Percentiles rank a stretch among this genome's conserved stretches.
phyloP scores from a whole-genome alignment of 2,329 filamentous ascomycete genomes.

The Fusarium sp. region DNA sequence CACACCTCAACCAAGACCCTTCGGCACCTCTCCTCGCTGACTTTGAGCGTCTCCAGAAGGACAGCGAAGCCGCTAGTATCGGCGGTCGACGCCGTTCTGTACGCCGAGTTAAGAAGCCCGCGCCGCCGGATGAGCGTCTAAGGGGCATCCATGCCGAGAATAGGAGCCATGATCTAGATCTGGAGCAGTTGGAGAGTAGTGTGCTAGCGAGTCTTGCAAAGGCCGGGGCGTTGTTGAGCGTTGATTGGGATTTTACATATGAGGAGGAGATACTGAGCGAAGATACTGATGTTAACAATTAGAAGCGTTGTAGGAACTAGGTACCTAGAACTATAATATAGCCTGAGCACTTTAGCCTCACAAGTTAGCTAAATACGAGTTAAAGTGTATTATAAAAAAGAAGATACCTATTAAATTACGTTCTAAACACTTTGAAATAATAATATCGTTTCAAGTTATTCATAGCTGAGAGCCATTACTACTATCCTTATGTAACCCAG shows the following conservation, averaged over 20 bases:
- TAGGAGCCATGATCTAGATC: slow-evolving; percentile 43
- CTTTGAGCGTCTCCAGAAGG: slow-evolving; percentile 57
- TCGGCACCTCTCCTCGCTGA: slow-evolving; percentile 55
- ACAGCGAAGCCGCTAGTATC: slow-evolving; percentile 46
- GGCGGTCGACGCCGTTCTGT: slow-evolving; percentile 39
- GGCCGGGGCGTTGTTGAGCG: slow-evolving; percentile 44
- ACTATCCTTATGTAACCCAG: neutral
- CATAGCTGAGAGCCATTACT: neutral
- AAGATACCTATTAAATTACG: no score
- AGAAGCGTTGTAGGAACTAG: neutral
- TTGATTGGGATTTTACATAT: slow-evolving; percentile 49
- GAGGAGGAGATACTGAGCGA: slow-evolving; percentile 46
- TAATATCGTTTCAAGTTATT: neutral
- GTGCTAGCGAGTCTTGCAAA: slow-evolving; percentile 35
- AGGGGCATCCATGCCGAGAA: slow-evolving; percentile 42
- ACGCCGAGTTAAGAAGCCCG: slow-evolving; percentile 40
- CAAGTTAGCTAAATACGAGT: neutral
- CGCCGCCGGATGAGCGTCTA: slow-evolving; percentile 14
- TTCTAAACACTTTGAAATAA: neutral
- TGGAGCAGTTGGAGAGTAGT: slow-evolving; percentile 27
- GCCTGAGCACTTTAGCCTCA: neutral
- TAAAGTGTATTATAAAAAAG: no score
- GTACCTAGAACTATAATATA: neutral
- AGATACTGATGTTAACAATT: neutral
- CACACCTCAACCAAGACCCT: slow-evolving; percentile 57